Base-by-base conservation (phyloP, 106 monocot species). In the Allium cepa region DNA sequence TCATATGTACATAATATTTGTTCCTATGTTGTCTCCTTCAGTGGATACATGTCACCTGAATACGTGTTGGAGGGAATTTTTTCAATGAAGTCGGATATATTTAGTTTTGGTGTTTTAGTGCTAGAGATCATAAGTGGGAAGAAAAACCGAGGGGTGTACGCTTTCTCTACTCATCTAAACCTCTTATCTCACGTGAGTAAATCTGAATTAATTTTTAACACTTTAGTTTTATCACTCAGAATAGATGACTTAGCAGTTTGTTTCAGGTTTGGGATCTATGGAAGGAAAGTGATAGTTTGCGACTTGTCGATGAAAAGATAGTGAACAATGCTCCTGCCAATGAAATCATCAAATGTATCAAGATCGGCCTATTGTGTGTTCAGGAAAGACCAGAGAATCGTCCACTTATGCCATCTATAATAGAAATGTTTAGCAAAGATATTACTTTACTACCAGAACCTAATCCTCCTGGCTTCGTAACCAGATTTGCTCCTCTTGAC, bases 1-100 rank as follows among this genome's bases (percentile, higher is more conserved):
- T 59, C 18, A 17, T 59, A 3, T 59, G 17, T 22, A 17, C 8
- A 11, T 10, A 10, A 62, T 28, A 11, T 15, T 13, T 11, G 22
- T 36, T 4, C 66, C 12, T 17, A 47, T 17, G 17, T 49, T 36
- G 58, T 27, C 69, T 13, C n/a, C 9, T 10, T 59, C 22, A 81
- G 81, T 45, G 81, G 81, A 12, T 81, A 81, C 36, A 81, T 81
- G 77, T 77, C 81, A 46, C 81, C 77, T 12, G 81, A 81, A 50
- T 81, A 81, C 53, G 77, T 73, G 8, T 77, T 81, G 69, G 50
- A 81, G 46, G 81, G 81, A 45, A 51, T 77, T 0, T 77, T 81
- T 59, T 81, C 81, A 2, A 48, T 73, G 56, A 81, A 81, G 16
- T 81, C 81, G 11, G 81, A 81, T 53, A 77, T 81, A 2, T 81